Base-by-base conservation (phyloP, 2,329 filamentous ascomycete species). In the Canariomyces notabilis region DNA sequence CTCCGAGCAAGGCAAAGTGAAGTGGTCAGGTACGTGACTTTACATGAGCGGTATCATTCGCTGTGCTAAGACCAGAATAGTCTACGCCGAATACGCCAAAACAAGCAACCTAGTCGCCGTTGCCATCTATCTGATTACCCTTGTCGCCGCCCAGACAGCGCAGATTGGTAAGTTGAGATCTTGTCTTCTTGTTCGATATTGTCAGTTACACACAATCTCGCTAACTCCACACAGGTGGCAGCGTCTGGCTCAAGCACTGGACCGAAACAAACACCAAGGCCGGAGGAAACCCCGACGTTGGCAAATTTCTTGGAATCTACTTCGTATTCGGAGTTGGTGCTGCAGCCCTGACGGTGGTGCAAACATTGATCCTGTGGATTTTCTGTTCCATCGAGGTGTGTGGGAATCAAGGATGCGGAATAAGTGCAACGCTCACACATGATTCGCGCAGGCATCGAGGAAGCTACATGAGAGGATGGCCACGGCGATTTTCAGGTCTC, bases 381-480 rank as follows among this genome's bases (percentile, higher is more conserved):
- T 97, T 98, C 71, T 98, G 94, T 70, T 97, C 93, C 4, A 98
- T 98, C 53, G 93, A 98, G 79, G 85, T 88, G 72, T 42, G 69
- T 63, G 29, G 33, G 22, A n/a, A 18, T 20, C 37, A 44, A 33
- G 22, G 19, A 20, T 36, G 48, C 48, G 46, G 22, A 45, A 43
- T 35, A 42, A 16, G 15, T 14, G 9, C 39, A 48, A 22, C 40
- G 31, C 53, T 54, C 41, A 57, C 48, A 20, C 37, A 29, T 50
- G 38, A 44, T 42, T 44, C 46, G 52, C 46, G 33, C 40, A 88
- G 82, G 93, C 93, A 41, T 96, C 91, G 16, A 82, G 93, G 52
- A 98, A 97, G 70, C 76, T 98, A 46, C 93, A 98, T 64, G 93
- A 97, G 69, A 79, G 88, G 54, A 97, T 98, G 93, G 91, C 91